Conservation (phyloP, 352 stramenopile species). For the Pythium brassicae region DNA sequence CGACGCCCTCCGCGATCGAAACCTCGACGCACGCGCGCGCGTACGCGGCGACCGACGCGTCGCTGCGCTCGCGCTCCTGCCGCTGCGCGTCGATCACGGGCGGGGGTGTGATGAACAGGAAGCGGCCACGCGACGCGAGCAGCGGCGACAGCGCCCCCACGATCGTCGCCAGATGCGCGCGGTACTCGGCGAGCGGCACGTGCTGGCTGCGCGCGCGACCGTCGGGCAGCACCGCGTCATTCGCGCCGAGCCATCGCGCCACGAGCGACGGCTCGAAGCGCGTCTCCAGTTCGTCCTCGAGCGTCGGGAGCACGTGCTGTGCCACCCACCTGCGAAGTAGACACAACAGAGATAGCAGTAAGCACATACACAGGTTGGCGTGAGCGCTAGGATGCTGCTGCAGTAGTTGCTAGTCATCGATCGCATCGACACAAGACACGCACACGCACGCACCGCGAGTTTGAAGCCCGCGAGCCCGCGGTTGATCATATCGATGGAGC, state of each 20-base stretch:
- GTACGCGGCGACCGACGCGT: conserved; percentile 33
- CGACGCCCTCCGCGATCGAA: conserved; percentile 18
- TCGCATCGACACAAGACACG: not conserved
- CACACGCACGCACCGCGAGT: conserved; percentile 22
- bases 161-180: conserved; percentile 32
- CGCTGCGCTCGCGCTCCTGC: conserved; percentile 32
- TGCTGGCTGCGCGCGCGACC: conserved; percentile 25
- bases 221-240: conserved; percentile 40
- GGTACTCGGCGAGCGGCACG: conserved; percentile 45
- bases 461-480: conserved; percentile 59
- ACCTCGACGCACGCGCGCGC: conserved; percentile 39
- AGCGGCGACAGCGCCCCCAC: conserved; percentile 14
- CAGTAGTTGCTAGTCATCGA: no score
- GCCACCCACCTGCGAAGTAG: conserved; percentile 55
- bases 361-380: not conserved
- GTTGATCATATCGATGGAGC: conserved; percentile 48
- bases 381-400: not conserved
- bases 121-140: conserved; percentile 19
- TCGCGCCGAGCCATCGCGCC: conserved; percentile 59
- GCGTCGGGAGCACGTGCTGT: conserved; percentile 29
- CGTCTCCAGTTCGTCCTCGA: conserved; percentile 32
- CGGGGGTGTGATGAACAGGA: conserved; percentile 54
- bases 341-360: no score
- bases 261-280: conserved; percentile 37
- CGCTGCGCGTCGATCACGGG: conserved; percentile 40